Evolutionary conservation across 208 protist genomes (phyloP), one percentile per base, ranked within the genome.

Genomic region (Trypanosomatidae sp.): DNA sequence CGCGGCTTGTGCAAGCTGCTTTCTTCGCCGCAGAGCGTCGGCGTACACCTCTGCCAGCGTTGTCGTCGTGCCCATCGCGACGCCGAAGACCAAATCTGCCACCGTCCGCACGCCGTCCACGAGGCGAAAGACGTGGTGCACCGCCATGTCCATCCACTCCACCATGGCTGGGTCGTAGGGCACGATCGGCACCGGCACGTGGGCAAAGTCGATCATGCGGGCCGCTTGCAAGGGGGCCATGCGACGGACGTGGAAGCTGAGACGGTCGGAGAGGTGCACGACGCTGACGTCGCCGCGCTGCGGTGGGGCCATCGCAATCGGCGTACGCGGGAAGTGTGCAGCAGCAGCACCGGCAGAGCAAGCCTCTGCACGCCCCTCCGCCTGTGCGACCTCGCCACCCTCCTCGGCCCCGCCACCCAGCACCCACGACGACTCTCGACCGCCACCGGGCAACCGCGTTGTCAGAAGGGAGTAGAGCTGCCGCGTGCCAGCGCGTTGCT

Each of bases 21-120:
- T n/a, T 69, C 75, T 70, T 25, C 71, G 73, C 74, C 78, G 71
- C 62, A 80, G 55, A 33, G 76, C 75, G 10, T 74, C 71, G 4
- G 80, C 60, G 72, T 77, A 89, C 43, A 87, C 73, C 67, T 92
- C 85, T 0, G 77, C 79, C 15, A 91, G 56, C 0, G 82, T 80
- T 3, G 82, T 79, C 17, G 71, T 82, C 41, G 83, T 88, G 74
- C 71, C 72, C 72, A 83, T 74, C 22, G 85, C 74, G 0, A 95
- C 62, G 39, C 67, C 58, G 73, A 92, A 92, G 59, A 89, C 73
- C 56, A 96, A 73, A 36, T 88, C 84, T 0, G 81, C 82, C 47
- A 96, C 89, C 9, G 86, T 96, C 39, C 82, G 87, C 6, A 83
- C 66, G 28, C 89, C 89, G 71, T 96, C 86, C 43, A 94, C 80